Base-by-base conservation (phyloP, 208 protist species). In the Leptomonas seymouri region DNA sequence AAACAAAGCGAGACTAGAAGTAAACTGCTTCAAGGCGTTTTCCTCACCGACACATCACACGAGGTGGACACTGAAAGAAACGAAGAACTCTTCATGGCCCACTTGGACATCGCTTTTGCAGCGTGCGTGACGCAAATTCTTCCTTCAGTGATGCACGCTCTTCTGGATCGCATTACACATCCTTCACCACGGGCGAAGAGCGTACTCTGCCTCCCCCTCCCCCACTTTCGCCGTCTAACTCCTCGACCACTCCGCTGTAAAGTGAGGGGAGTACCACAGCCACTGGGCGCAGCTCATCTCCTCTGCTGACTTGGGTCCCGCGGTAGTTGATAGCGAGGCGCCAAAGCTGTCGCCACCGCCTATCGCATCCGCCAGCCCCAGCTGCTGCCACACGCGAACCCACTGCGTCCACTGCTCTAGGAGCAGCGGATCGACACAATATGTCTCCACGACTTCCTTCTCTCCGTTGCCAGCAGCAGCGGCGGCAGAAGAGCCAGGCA, bases 231-330 rank as follows among this genome's bases (percentile, higher is more conserved):
- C 9, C 34, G 7, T 9, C 34, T 39, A 39, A 39, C 9, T 39
- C 34, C 20, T 58, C 23, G 18, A 4, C 49, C 85, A 67, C 48
- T 86, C 78, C 34, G 70, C 23, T n/a, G 74, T 48, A 36, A 84
- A 89, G 72, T 82, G 76, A 14, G 80, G 78, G 7, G 82, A 88
- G 59, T 74, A 75, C 85, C 85, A 90, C 54, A 90, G 49, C 64
- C 81, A 81, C 62, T 86, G 59, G 30, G 64, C 76, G 28, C 71
- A 76, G 12, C 64, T 78, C 21, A 76, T 49, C 25, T 72, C 67
- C 39, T 72, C 71, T 12, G 55, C 71, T 12, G 71, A 65, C 27
- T 9, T n/a, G 9, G 11, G 51, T 30, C 7, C 45, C 11, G 4
- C 8, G 16, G 31, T 48, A n/a, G 42, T 3, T 8, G 31, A 23